A percentile compares a stretch with the other conserved stretches of the same genome.
These are phyloP conservation scores for Xylaria sp. DNA, from an alignment of 2,329 filamentous ascomycete species.

Conservation along the genomic window DNA sequence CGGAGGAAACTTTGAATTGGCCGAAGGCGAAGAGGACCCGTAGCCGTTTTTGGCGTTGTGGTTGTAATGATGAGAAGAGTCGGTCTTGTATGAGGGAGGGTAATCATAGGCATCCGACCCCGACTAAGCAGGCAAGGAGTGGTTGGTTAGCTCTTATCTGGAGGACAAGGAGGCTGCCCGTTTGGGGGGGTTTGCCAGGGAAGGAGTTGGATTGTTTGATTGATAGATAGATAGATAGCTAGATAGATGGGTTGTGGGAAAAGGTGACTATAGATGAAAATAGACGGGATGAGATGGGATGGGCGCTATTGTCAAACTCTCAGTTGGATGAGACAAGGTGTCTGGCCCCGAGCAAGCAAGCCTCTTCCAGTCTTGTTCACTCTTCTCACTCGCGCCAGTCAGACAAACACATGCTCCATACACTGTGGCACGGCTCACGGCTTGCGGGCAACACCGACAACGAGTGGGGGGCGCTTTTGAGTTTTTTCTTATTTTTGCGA, in stretches of 20 bases:
- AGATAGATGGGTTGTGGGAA: not conserved
- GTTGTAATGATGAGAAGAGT: constrained; percentile 40
- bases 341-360: constrained; percentile 19
- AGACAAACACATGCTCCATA: constrained; percentile 36
- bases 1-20: constrained; percentile 46
- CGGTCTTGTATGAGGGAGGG: constrained; percentile 43
- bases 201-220: not conserved
- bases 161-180: constrained; percentile 3
- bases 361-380: too few relatives aligned
- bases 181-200: not conserved
- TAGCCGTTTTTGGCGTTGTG: constrained; percentile 53
- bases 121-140: constrained; percentile 37
- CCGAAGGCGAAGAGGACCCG: constrained; percentile 46
- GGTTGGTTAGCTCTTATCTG: constrained; percentile 24
- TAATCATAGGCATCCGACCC: constrained; percentile 59
- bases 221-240: too few relatives aligned
- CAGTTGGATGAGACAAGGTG: constrained; percentile 36
- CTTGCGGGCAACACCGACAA: constrained; percentile 24
- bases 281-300: constrained; percentile 11
- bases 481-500: constrained; percentile 2
- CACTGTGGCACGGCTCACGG: constrained; percentile 36
- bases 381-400: constrained; percentile 17
- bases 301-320: constrained; percentile 32
- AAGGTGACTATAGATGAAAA: not conserved
- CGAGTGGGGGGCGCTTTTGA: constrained; percentile 21